These are phyloP conservation scores for Trichoderma harzianum DNA, from an alignment of 2,329 filamentous ascomycete species.

Conservation along the genomic window DNA sequence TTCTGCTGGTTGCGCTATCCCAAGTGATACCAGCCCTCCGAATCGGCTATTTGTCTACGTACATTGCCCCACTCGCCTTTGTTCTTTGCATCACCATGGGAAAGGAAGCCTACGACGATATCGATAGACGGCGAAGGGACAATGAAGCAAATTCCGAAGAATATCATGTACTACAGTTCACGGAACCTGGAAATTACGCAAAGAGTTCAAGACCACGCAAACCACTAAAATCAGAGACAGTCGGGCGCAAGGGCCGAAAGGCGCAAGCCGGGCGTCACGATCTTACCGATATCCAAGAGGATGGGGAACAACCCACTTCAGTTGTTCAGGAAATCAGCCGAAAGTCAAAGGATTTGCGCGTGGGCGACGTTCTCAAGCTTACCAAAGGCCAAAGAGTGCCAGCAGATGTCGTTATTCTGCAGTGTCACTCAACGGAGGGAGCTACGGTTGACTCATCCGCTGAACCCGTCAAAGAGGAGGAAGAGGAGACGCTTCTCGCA, in stretches of 20 bases:
- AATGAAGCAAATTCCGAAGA: constrained; percentile 91
- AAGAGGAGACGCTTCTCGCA: constrained; percentile 41
- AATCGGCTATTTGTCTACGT: constrained; percentile 93
- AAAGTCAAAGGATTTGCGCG: constrained; percentile 83
- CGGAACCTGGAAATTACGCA: constrained; percentile 47
- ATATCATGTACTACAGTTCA: constrained; percentile 74
- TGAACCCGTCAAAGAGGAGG: constrained; percentile 34
- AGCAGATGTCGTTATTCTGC: constrained; percentile 89
- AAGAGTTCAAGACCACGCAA: constrained; percentile 38
- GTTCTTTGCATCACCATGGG: constrained; percentile 89
- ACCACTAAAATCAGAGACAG: constrained; percentile 43
- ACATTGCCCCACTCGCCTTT: constrained; percentile 87
- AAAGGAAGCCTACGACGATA: constrained; percentile 94
- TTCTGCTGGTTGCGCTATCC: constrained; percentile 88
- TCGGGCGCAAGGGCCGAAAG: constrained; percentile 32
- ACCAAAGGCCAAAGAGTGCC: constrained; percentile 90
- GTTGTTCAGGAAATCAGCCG: constrained; percentile 66
- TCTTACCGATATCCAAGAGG: constrained; percentile 64
- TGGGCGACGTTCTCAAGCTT: constrained; percentile 93
- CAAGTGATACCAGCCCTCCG: constrained; percentile 85
- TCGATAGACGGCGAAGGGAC: constrained; percentile 79
- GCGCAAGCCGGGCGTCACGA: constrained; percentile 31
- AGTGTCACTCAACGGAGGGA: constrained; percentile 66
- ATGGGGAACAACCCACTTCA: constrained; percentile 44
- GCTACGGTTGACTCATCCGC: constrained; percentile 27